Conservation (phyloP, 768 basidiomycete species). For the Aureoboletus auriporus region DNA sequence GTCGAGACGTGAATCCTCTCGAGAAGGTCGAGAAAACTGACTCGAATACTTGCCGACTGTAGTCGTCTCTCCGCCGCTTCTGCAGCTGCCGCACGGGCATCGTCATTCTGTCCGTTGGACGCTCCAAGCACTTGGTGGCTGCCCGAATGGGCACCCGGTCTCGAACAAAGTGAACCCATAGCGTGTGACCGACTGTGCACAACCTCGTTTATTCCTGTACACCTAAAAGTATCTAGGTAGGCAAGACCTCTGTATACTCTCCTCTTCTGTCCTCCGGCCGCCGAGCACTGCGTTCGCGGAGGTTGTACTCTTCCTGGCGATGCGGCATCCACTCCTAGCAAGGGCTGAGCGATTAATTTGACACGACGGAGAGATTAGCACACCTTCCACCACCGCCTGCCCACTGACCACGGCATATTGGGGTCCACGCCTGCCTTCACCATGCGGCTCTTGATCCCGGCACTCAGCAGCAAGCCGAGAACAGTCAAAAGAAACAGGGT, state of each 20-base stretch:
- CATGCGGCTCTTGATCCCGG: slow-evolving; percentile 82
- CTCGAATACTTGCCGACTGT: slow-evolving; percentile 44
- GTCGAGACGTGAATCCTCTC: slow-evolving; percentile 20
- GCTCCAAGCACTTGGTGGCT: slow-evolving; percentile 49
- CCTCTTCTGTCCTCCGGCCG: slow-evolving; percentile 31
- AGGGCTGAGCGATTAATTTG: slow-evolving; percentile 18
- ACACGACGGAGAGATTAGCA: slow-evolving; percentile 25
- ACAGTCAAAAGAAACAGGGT: slow-evolving; percentile 87
- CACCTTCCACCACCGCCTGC: slow-evolving; percentile 85
- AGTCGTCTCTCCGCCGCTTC: slow-evolving; percentile 60
- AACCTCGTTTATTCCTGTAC: slow-evolving; percentile 21
- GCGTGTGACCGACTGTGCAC: neutral
- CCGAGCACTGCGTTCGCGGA: slow-evolving; percentile 33
- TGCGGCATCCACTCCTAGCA: slow-evolving; percentile 40
- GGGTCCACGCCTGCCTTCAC: slow-evolving; percentile 69
- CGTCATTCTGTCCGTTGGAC: slow-evolving; percentile 17
- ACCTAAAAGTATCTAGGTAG: slow-evolving; percentile 11
- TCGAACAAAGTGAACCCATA: slow-evolving; percentile 63
- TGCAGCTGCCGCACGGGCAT: slow-evolving; percentile 54
- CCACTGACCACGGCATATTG: slow-evolving; percentile 57
- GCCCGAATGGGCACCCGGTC: slow-evolving; percentile 37
- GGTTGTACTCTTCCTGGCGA: slow-evolving; percentile 52
- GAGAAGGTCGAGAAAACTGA: slow-evolving; percentile 6
- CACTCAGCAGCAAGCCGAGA: slow-evolving; percentile 78
- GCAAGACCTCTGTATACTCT: slow-evolving; percentile 43